These are phyloP conservation scores for Hibiscus syriacus DNA, from an alignment of 345 rosid species.

Conservation along the genomic window DNA sequence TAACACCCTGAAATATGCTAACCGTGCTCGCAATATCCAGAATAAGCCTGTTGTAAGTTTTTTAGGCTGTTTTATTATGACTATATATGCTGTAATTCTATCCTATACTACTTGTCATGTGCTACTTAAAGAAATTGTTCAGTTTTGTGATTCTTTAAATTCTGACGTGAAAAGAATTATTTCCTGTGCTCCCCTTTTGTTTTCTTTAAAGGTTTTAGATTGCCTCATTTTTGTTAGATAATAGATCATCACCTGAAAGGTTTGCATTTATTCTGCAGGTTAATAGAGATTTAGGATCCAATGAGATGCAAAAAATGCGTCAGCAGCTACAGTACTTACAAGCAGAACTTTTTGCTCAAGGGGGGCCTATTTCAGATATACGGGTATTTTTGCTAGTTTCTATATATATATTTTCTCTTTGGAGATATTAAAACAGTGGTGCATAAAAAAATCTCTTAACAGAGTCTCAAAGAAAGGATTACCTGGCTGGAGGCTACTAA, in stretches of 20 bases:
- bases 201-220: not conserved
- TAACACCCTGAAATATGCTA: constrained; percentile 75
- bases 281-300: constrained; percentile 61
- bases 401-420: not conserved
- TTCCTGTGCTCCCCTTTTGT: not conserved
- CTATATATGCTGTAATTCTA: not conserved
- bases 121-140: not conserved
- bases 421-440: not conserved
- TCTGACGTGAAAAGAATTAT: not conserved
- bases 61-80: not conserved
- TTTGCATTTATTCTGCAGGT: constrained; percentile 32
- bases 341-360: constrained; percentile 60
- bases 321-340: constrained; percentile 60
- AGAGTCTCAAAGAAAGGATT: constrained; percentile 63
- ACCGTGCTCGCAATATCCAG: constrained; percentile 84
- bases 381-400: constrained; percentile 34
- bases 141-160: not conserved
- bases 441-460: constrained; percentile 3
- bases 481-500: constrained; percentile 66
- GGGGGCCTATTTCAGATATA: constrained; percentile 39
- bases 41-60: constrained; percentile 76
- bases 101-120: not conserved
- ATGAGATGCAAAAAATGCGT: constrained; percentile 70
- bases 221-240: not conserved
- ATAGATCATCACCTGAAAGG: not conserved